Conservation (phyloP, 2,329 filamentous ascomycete genomes). For the Didymella keratinophila region DNA sequence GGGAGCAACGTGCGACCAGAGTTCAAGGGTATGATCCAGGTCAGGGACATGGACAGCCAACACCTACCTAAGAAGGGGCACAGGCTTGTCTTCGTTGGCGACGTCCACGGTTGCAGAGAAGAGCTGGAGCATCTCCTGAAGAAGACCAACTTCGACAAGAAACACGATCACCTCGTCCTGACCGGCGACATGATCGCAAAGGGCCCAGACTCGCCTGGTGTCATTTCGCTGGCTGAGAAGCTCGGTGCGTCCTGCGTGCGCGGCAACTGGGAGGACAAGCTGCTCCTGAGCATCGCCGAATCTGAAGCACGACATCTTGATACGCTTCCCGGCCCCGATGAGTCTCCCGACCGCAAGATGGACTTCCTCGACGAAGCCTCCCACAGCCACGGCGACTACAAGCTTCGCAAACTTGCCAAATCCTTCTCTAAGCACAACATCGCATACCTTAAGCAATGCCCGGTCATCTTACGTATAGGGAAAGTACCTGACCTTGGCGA, state of each 20-base stretch:
- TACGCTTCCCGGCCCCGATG: constrained; percentile 39
- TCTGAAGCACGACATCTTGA: constrained; percentile 33
- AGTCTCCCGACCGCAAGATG: constrained; percentile 40
- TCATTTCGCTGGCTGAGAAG: constrained; percentile 76
- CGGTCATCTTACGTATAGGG: constrained; percentile 81
- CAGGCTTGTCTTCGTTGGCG: constrained; percentile 82
- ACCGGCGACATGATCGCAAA: constrained; percentile 69
- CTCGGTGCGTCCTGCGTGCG: constrained; percentile 82
- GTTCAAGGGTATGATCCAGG: constrained; percentile 60
- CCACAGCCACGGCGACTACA: constrained; percentile 45
- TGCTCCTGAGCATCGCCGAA: constrained; percentile 71
- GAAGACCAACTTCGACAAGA: constrained; percentile 68
- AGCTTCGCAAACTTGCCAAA: constrained; percentile 63
- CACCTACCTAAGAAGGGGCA: constrained; percentile 58
- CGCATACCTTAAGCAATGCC: constrained; percentile 72
- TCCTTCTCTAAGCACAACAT: constrained; percentile 68
- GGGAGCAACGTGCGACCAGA: constrained; percentile 58
- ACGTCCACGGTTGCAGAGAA: constrained; percentile 86
- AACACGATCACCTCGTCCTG: constrained; percentile 58
- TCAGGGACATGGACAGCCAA: constrained; percentile 58
- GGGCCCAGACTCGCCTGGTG: constrained; percentile 81
- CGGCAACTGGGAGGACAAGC: constrained; percentile 90
- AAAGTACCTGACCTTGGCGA: constrained; percentile 66
- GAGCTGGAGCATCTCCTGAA: constrained; percentile 68
- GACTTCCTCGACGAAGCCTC: constrained; percentile 41